Evolutionary conservation across 2,329 filamentous ascomycete genomes (phyloP), one percentile per base, ranked within the genome.

Genomic region (Biscogniauxia sp.): DNA sequence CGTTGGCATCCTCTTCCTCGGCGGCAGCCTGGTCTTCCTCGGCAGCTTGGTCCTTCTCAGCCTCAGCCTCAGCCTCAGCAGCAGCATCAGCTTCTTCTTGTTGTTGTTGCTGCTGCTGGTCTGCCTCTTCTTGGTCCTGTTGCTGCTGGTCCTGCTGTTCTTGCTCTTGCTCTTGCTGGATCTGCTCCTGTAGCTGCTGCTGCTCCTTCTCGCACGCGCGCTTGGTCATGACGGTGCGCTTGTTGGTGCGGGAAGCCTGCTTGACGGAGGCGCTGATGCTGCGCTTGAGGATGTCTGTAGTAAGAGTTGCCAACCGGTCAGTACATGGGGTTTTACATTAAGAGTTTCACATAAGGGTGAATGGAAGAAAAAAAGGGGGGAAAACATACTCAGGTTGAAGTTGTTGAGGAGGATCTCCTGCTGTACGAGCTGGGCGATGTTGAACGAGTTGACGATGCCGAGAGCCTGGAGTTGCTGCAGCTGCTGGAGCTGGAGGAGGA

Each of bases 401-500:
- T 65, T 69, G 53, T 61, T 65, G 5, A 67, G 62, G 26, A 72
- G 49, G 20, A 70, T 55, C 56, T 70, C 69, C 55, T 66, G 64
- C 41, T 68, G 66, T 8, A 72, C 53, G 7, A 72, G 62, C 53
- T 69, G 68, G 25, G 67, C 61, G 52, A 70, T 59, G 23, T 64
- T 59, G 52, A 63, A 53, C 6, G 66, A 61, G 54, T 65, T 69
- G 62, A 72, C 61, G 25, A 70, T 51, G 15, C 69, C 70, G 25
- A 72, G 68, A 17, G 61, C 59, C 58, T 70, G 63, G 32, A 72
- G 67, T 45, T 72, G 70, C 9, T 61, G 57, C 19, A 72, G 60
- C 20, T 72, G 69, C 56, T 72, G 70, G 19, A 72, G 68, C 41
- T 72, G 70, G 45, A 69, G 66, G 20, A 72, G 62, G 5, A 72